Percentiles rank a stretch among this genome's conserved stretches.
phyloP scores from a whole-genome alignment of 2,329 filamentous ascomycete species.

The Trichoderma koningiopsis region DNA sequence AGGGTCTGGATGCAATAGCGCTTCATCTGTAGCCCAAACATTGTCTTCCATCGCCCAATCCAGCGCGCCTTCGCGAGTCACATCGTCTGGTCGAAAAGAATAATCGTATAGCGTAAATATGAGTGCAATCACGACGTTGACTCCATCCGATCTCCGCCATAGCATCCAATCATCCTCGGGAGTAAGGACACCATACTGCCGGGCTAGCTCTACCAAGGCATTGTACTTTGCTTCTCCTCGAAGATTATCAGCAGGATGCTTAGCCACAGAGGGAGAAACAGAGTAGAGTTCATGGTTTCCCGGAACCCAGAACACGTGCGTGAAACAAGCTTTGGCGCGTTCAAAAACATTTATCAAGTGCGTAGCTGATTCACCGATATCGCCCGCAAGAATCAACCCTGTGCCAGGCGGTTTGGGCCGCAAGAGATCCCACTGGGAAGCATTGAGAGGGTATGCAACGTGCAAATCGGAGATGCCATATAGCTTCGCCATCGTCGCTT shows the following conservation, averaged over 20 bases:
- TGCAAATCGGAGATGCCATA: constrained; percentile 22
- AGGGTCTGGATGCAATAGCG: constrained; percentile 14
- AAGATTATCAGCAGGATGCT: constrained; percentile 4
- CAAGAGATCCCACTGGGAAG: constrained; percentile 15
- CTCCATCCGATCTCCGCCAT: constrained; percentile 4
- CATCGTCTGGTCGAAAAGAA: constrained; percentile 3
- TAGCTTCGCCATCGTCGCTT: constrained; percentile 5
- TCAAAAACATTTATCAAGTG: constrained; percentile 5
- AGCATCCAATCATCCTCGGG: constrained; percentile 23
- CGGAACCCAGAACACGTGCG: constrained; percentile 18
- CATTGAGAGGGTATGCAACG: constrained; percentile 6
- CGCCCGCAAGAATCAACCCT: constrained; percentile 13
- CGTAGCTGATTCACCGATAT: constrained; percentile 15
- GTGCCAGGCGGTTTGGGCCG: constrained; percentile 7
- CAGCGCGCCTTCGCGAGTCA: constrained; percentile 1
- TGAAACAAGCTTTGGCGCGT: constrained; percentile 18
- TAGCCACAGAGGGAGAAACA: neutral
- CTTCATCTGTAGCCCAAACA: constrained; percentile 16
- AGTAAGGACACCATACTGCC: constrained; percentile 12
- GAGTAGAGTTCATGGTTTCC: constrained; percentile 21
- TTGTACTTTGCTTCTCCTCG: constrained; percentile 14
- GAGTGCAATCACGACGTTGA: constrained; percentile 12
- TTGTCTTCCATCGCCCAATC: constrained; percentile 19
- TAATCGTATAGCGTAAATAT: constrained; percentile 17
- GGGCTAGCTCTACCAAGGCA: constrained; percentile 7